Conservation (phyloP, 2,329 filamentous ascomycete genomes). For the Hortaea werneckii region DNA sequence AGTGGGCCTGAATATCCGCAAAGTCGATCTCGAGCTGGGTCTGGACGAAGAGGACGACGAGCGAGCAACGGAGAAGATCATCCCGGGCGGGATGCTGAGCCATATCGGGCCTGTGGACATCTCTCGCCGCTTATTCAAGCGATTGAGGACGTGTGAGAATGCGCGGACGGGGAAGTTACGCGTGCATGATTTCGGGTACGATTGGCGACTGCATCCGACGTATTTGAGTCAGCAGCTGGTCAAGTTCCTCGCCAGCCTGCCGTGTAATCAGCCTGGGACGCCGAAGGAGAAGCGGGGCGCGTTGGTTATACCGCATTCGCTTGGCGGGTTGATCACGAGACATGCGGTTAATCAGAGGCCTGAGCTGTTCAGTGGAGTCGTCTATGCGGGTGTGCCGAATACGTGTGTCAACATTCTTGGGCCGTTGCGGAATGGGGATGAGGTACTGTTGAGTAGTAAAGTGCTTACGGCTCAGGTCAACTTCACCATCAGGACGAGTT, state of each 20-base stretch:
- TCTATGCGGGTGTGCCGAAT: slow-evolving; percentile 78
- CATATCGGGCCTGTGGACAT: slow-evolving; percentile 90
- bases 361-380: slow-evolving; percentile 72
- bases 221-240: slow-evolving; percentile 63
- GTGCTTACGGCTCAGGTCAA: slow-evolving; percentile 88
- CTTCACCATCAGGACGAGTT: slow-evolving; percentile 81
- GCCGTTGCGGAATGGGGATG: slow-evolving; percentile 82
- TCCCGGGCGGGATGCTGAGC: slow-evolving; percentile 78
- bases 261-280: slow-evolving; percentile 56
- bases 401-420: slow-evolving; percentile 87
- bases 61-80: slow-evolving; percentile 70
- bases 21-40: slow-evolving; percentile 82
- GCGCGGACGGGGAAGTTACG: slow-evolving; percentile 59
- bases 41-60: slow-evolving; percentile 70
- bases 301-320: slow-evolving; percentile 72
- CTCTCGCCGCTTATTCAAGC: slow-evolving; percentile 69
- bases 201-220: slow-evolving; percentile 82
- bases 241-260: slow-evolving; percentile 61
- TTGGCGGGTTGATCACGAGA: slow-evolving; percentile 78
- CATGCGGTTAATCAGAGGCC: slow-evolving; percentile 80
- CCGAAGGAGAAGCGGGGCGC: slow-evolving; percentile 54
- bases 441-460: slow-evolving; percentile 78
- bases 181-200: slow-evolving; percentile 86
- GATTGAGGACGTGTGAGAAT: slow-evolving; percentile 64
- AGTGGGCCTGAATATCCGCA: slow-evolving; percentile 80